Conservation (phyloP, 169 alveolate genomes). For the Plasmodium billcollinsi region DNA sequence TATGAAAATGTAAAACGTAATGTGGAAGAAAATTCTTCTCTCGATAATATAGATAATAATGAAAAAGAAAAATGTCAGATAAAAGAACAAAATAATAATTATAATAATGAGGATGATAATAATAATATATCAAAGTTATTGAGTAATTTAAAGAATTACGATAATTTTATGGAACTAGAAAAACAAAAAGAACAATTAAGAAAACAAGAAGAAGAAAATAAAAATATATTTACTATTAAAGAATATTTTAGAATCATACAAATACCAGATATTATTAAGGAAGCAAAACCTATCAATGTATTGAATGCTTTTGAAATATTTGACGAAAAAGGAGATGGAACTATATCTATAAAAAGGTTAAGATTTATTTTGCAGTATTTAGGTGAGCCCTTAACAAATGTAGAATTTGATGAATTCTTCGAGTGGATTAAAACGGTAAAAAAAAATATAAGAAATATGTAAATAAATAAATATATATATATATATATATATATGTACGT, state of each 20-base stretch:
- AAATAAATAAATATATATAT: not conserved
- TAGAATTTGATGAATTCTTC: slow-evolving; percentile 70
- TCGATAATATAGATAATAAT: slow-evolving; percentile 8
- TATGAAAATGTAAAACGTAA: slow-evolving; percentile 11
- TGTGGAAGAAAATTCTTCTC: slow-evolving; percentile 11
- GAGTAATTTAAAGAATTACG: slow-evolving; percentile 64
- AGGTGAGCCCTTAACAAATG: slow-evolving; percentile 69
- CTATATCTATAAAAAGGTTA: slow-evolving; percentile 46
- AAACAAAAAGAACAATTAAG: slow-evolving; percentile 60
- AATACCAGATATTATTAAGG: slow-evolving; percentile 61
- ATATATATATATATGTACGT: not conserved
- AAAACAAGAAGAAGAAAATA: slow-evolving; percentile 70
- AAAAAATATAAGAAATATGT: not conserved
- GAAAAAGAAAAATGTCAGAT: not conserved
- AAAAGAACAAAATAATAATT: not conserved
- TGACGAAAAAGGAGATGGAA: slow-evolving; percentile 75
- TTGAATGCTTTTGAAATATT: slow-evolving; percentile 70
- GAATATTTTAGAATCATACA: slow-evolving; percentile 71
- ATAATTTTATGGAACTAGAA: slow-evolving; percentile 68
- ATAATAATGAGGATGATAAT: slow-evolving; percentile 15
- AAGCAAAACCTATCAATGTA: slow-evolving; percentile 60
- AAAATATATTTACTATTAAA: slow-evolving; percentile 69
- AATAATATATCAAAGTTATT: slow-evolving; percentile 52
- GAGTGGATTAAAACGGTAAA: slow-evolving; percentile 73
- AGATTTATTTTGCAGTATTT: slow-evolving; percentile 69